These are phyloP conservation scores for Globisporangium nagaii DNA, from an alignment of 352 stramenopile species.

Conservation along the genomic window DNA sequence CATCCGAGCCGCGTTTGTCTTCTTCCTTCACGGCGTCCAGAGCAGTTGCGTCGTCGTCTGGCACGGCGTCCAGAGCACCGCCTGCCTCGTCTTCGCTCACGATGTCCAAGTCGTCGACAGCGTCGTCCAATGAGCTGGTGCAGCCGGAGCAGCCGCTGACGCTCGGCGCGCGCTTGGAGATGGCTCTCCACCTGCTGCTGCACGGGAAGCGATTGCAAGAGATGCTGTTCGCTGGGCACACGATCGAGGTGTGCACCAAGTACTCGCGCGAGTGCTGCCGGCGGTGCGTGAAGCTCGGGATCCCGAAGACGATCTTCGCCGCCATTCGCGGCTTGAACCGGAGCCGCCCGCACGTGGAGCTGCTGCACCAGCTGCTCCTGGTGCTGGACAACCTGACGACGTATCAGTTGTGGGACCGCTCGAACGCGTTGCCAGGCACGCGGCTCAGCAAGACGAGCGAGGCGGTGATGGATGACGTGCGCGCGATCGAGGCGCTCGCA, in stretches of 20 bases:
- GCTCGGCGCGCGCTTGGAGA: slow-evolving; percentile 52
- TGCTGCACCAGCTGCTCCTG: slow-evolving; percentile 85
- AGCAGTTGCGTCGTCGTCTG: no score
- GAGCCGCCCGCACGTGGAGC: slow-evolving; percentile 91
- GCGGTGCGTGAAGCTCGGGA: slow-evolving; percentile 82
- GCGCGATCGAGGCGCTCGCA: slow-evolving; percentile 84
- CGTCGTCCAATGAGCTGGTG: slow-evolving; percentile 9
- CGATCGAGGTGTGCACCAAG: slow-evolving; percentile 89
- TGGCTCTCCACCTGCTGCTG: slow-evolving; percentile 67
- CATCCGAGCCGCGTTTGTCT: neutral
- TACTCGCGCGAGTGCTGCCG: slow-evolving; percentile 89
- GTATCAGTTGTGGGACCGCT: slow-evolving; percentile 38
- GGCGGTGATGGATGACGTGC: slow-evolving; percentile 47
- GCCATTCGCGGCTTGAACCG: slow-evolving; percentile 93
- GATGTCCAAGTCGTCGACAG: slow-evolving; percentile 15
- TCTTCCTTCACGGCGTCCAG: no score
- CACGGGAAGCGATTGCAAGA: slow-evolving; percentile 87
- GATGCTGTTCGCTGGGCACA: slow-evolving; percentile 90
- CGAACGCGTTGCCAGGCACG: slow-evolving; percentile 1
- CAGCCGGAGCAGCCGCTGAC: slow-evolving; percentile 38
- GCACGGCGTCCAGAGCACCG: no score
- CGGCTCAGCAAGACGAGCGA: slow-evolving; percentile 33
- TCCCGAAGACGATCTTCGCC: slow-evolving; percentile 88
- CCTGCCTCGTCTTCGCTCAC: slow-evolving; percentile 15
- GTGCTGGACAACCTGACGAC: slow-evolving; percentile 86